Base-by-base conservation (phyloP, 306 rosid genomes). In the Sophora flavescens region DNA sequence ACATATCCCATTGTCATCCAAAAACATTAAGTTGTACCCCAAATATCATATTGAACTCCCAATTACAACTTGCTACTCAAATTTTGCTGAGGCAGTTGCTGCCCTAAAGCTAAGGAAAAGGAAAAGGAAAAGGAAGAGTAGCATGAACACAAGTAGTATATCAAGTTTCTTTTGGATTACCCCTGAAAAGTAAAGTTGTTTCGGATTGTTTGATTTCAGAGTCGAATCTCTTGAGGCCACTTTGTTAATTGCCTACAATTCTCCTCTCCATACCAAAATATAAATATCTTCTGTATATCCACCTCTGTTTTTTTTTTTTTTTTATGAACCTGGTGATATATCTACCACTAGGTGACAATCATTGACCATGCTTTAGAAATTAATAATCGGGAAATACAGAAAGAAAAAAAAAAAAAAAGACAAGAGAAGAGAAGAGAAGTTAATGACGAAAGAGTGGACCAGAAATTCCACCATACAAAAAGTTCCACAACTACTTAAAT, bases 321-420 rank as follows among this genome's bases (percentile, higher is more conserved):
- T n/a, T n/a, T n/a, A n/a, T n/a, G 59, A 6, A 52, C 52, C 45
- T 22, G 41, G 15, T 16, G 22, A 61, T 62, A 9, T 22, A 22
- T 9, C 11, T 36, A 33, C 32, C 68, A 26, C 74, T 76, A 44
- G 35, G 15, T 15, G 36, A 65, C 73, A 76, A 76, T 53, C 28
- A 22, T 18, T 18, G 32, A 52, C 65, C 80, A 50, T 11, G 38
- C 66, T 13, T 52, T 51, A 53, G 42, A 52, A 52, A 39, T 53
- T 58, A 42, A 9, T 11, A 63, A 74, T 47, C 7, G 50, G 13
- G 13, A 50, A 50, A 75, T 42, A 36, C 6, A 33, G 12, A 63
- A 66, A n/a, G n/a, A n/a, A n/a, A n/a, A n/a, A n/a, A n/a, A 64
- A 52, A 22, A n/a, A 12, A 52, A 64, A 9, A 53, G n/a, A 35